Evolutionary conservation across 2,329 filamentous ascomycete species (phyloP).

Genomic region (Neoarthrinium moseri): DNA sequence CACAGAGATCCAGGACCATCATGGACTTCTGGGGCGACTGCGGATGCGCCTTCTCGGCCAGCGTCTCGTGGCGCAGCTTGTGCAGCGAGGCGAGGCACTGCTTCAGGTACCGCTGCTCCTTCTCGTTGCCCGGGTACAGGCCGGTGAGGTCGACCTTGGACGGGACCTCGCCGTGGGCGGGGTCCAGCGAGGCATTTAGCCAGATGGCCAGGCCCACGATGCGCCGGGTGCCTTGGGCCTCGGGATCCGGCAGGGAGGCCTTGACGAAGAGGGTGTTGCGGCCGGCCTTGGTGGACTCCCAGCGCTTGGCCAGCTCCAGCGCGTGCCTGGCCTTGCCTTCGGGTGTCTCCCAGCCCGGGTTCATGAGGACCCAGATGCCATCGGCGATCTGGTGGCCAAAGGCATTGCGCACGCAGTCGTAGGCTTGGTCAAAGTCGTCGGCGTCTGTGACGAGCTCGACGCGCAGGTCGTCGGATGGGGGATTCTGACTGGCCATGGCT

Average conservation of each 20-base stretch:
- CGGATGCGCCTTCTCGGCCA: constrained; percentile 32
- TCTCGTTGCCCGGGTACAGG: constrained; percentile 40
- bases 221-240: constrained; percentile 25
- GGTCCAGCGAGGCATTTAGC: constrained; percentile 48
- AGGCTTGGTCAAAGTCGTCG: constrained; percentile 21
- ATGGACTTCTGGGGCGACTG: constrained; percentile 37
- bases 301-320: constrained; percentile 39
- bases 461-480: constrained; percentile 12
- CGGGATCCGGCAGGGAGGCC: constrained; percentile 42
- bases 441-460: constrained; percentile 20
- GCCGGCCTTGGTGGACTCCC: constrained; percentile 35
- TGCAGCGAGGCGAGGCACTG: constrained; percentile 45
- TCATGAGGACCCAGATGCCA: constrained; percentile 48
- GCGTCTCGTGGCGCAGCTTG: constrained; percentile 38
- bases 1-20: constrained; percentile 50
- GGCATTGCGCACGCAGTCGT: constrained; percentile 31
- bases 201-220: constrained; percentile 57
- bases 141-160: constrained; percentile 33
- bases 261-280: constrained; percentile 56
- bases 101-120: constrained; percentile 42
- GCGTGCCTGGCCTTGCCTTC: constrained; percentile 37
- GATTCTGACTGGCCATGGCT: background rate
- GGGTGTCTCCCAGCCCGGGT: constrained; percentile 54
- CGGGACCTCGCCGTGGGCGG: constrained; percentile 44
- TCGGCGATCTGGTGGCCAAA: constrained; percentile 53